Percentiles rank a stretch among this genome's conserved stretches.
These are phyloP conservation scores for Iberis amara DNA, from an alignment of 441 rosid species.

Conservation along the genomic window DNA sequence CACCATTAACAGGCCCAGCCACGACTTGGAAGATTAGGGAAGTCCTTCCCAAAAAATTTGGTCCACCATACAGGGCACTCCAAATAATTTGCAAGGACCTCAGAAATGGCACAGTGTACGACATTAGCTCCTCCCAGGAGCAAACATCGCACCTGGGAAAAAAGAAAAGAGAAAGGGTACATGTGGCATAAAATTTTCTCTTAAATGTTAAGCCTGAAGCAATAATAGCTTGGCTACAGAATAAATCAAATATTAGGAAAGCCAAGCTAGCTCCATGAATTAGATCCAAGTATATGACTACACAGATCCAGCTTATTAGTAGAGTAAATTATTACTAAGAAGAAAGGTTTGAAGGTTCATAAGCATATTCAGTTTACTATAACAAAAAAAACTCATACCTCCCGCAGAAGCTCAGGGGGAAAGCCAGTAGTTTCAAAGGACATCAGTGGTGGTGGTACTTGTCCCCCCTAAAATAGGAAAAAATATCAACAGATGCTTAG, in stretches of 20 bases:
- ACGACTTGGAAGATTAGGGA: constrained; percentile 57
- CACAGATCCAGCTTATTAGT: background rate
- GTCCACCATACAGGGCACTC: constrained; percentile 75
- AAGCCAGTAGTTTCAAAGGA: constrained; percentile 83
- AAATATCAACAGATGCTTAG: background rate
- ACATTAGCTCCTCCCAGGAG: constrained; percentile 99
- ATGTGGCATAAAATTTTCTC: constrained; percentile 32
- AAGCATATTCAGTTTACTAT: background rate
- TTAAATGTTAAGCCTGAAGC: constrained; percentile 28
- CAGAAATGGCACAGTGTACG: constrained; percentile 96
- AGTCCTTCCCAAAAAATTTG: constrained; percentile 65
- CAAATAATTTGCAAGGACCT: constrained; percentile 70
- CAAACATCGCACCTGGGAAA: constrained; percentile 99
- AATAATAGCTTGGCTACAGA: background rate
- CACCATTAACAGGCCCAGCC: constrained; percentile 81
- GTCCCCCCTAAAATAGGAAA: constrained; percentile 52
- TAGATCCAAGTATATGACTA: constrained; percentile 11
- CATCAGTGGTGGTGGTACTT: constrained; percentile 65
- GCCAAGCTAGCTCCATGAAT: constrained; percentile 4
- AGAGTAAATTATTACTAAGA: background rate
- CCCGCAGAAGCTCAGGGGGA: constrained; percentile 78
- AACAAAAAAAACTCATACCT: constrained; percentile 35
- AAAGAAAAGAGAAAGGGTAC: constrained; percentile 37
- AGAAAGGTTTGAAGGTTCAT: background rate
- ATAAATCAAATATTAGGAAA: constrained; percentile 6